Evolutionary conservation across 768 basidiomycete species (phyloP), one percentile per base, ranked within the genome.

Genomic region (Calocybe indica): DNA sequence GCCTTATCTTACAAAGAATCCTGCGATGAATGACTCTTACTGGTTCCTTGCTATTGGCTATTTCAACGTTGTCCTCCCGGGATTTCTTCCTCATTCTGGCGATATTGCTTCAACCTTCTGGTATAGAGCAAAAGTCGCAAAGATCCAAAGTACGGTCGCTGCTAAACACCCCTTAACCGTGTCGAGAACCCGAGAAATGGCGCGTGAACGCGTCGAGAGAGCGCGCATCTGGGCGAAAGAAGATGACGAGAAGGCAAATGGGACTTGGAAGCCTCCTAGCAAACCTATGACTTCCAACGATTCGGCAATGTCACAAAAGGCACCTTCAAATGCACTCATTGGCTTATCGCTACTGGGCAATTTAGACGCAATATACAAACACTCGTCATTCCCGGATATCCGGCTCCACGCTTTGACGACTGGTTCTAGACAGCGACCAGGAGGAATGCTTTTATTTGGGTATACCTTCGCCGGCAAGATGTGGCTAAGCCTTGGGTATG

Each of bases 281-380:
- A 43, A 50, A 32, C 32, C 50, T 36, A 31, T 35, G n/a, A 34
- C 41, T 37, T 49, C 55, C 31, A 55, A 47, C 35, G 38, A 46
- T 5, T 31, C 49, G 47, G 51, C 51, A 39, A 40, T 43, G 49
- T 54, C 62, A 42, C 65, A 22, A 22, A 73, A 68, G 44, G 66
- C 70, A 1, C 81, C 86, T 15, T 81, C 80, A 1, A 62, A 64
- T 1, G 86, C 85, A 7, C 70, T 92, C 41, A 75, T 91, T 49
- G 90, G 89, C 0, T 65, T 91, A 39, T 92, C 89, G 5, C 72
- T 93, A 51, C 72, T 92, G n/a, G 89, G 90, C 1, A 92, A 90
- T 59, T 69, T 92, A 45, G 88, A 92, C 60, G 84, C 79, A 3
- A 85, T 83, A 30, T 92, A 91, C 68, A 79, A 82, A 53, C 88